Evolutionary conservation across 1,284 basidiomycete species (phyloP).

Genomic region (Wolfiporia cocos): DNA sequence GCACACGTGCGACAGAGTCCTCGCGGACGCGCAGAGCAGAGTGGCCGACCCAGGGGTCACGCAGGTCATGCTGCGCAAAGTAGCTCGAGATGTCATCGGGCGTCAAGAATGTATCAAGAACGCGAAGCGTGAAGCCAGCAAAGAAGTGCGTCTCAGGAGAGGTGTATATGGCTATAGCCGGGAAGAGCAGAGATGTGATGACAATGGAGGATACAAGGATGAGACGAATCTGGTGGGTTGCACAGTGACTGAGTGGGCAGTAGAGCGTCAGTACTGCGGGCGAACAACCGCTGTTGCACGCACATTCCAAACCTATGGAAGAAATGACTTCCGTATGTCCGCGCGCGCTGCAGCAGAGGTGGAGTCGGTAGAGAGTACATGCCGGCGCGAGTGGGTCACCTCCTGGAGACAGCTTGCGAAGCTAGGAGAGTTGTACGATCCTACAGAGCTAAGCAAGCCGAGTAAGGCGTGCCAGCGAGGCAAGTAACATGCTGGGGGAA

Average conservation of each 20-base stretch:
- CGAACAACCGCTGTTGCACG: conserved; percentile 26
- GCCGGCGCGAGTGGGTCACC: background rate
- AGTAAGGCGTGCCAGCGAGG: no score
- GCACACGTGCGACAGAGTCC: conserved; percentile 65
- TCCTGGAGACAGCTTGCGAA: background rate
- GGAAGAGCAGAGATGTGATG: conserved; percentile 94
- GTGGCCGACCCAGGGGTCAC: conserved; percentile 63
- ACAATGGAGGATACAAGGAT: conserved; percentile 91
- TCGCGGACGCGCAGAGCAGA: conserved; percentile 54
- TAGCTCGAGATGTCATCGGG: conserved; percentile 44
- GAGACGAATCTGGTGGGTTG: conserved; percentile 88
- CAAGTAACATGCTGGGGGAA: no score
- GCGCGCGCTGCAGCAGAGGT: conserved; percentile 26
- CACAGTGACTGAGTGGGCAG: conserved; percentile 61
- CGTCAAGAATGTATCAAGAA: conserved; percentile 57
- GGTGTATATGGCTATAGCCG: conserved; percentile 81
- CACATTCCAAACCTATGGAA: conserved; percentile 74
- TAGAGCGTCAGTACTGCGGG: conserved; percentile 3
- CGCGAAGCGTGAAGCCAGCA: conserved; percentile 45
- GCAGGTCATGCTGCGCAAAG: conserved; percentile 54
- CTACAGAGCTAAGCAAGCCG: no score
- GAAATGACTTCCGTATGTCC: conserved; percentile 42
- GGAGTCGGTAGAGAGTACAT: conserved; percentile 9
- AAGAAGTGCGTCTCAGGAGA: conserved; percentile 62
- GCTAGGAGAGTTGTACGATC: no score